Evolutionary conservation across 352 stramenopile genomes (phyloP), one percentile per base, ranked within the genome.

Genomic region (Pythium aphanidermatum): DNA sequence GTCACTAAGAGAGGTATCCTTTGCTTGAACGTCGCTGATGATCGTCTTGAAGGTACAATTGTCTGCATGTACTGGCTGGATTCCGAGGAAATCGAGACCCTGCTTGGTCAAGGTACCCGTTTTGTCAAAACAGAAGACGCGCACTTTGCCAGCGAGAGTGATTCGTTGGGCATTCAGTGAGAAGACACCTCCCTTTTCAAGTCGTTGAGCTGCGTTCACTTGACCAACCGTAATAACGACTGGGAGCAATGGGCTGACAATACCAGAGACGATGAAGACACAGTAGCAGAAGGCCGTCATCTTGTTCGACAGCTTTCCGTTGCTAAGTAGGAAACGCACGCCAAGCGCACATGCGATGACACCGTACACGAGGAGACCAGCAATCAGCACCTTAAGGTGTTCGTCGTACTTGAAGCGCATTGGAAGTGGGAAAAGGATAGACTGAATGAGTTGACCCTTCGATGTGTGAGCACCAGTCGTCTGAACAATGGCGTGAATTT

Each of bases 371-470:
- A 75, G 53, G 5, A 89, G 55, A 53, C 82, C 70, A 19, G 41
- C 33, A 19, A 86, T 33, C 12, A 89, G 63, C 24, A 67, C 55
- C 30, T 68, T 60, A 9, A 89, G 60, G 48, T 89, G 70, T 16
- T 68, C 54, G 39, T 89, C 73, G 56, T 83, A 86, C 51, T 89
- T 82, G 57, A 89, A 86, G 33, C 72, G 53, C 51, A 83, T 73
- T 14, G 61, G 60, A 16, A 70, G 41, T n/a, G 73, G 79, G 26
- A 63, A 84, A 20, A 86, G 43, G 31, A 89, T 76, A 4, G 73
- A 62, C 23, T 65, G 51, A 9, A 89, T 48, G 21, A 89, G 41
- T 55, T 84, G 57, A 39, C 77, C 77, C 39, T 70, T 70, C 12
- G 58, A 63, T 23, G 77, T 86, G 49, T 74, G 75, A 4, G 73